Evolutionary conservation across 2,329 filamentous ascomycete genomes (phyloP), one percentile per base, ranked within the genome.

Genomic region (Metarhizium album): DNA sequence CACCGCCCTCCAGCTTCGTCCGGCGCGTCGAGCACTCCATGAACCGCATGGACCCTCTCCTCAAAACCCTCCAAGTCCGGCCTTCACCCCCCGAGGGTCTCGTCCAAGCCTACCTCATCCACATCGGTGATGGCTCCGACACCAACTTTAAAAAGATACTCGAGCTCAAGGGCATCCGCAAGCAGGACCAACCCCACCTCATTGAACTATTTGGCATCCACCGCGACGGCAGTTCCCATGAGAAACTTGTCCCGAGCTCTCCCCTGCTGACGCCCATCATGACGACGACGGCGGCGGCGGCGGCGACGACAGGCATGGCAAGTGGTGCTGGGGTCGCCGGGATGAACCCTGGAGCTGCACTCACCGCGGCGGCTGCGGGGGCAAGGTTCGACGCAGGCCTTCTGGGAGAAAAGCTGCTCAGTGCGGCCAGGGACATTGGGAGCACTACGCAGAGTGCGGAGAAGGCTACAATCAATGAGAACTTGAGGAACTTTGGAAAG

Each of bases 51-150:
- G 91, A 97, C 62, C 87, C 89, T 1, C 79, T 98, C 22, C 84
- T 98, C 60, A 98, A 98, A 70, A 97, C 93, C 2, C 79, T 98
- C 3, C 93, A 98, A 74, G 91, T 98, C 46, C 88, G 88, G 27
- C 83, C 90, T 2, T 87, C 86, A 4, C 93, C 93, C 0, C 87
- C 91, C 0, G 93, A 98, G 72, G 91, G 88, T 2, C 80, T 98
- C 3, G 90, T 98, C 0, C 91, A 97, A 70, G 93, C 93, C 33
- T 98, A 98, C 66, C 82, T 98, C 33, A 95, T 97, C 67, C 93
- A 97, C 70, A 93, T 98, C 57, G 90, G 82, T 58, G 93, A 98
- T 73, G 84, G 87, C 51, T 95, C 86, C 56, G 93, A 97, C 64
- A 80, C 82, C 61, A 98, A 98, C 70, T 98, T 98, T 78, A 84